These are phyloP conservation scores for Lepidopterella palustris DNA, from an alignment of 495 filamentous ascomycete species.

Conservation along the genomic window DNA sequence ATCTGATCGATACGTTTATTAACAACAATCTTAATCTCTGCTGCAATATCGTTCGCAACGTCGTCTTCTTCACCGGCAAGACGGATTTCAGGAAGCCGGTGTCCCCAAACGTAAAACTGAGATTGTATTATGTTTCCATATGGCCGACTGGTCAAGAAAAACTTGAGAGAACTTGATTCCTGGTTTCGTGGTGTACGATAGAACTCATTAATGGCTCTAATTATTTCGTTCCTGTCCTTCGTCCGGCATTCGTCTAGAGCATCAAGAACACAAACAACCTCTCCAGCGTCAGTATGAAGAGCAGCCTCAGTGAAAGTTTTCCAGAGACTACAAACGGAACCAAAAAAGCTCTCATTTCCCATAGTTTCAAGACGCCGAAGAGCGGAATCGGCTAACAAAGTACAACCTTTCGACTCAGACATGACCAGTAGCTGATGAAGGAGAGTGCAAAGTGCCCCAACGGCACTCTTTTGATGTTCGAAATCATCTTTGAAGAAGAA, in stretches of 20 bases:
- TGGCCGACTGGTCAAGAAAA: constrained; percentile 48
- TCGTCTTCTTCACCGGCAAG: background rate
- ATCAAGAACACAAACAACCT: constrained; percentile 47
- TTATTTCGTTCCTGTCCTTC: constrained; percentile 14
- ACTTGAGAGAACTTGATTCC: constrained; percentile 35
- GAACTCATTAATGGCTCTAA: constrained; percentile 16
- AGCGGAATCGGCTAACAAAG: constrained; percentile 15
- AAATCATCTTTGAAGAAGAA: constrained; percentile 57
- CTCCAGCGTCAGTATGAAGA: constrained; percentile 35
- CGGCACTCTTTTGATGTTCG: constrained; percentile 39
- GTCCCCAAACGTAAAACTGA: background rate
- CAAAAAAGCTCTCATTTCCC: background rate
- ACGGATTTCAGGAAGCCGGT: background rate
- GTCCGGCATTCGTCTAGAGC: constrained; percentile 40
- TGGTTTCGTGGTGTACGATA: background rate
- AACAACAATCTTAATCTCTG: background rate
- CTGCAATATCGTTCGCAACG: background rate
- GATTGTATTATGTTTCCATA: constrained; percentile 39
- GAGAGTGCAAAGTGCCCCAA: constrained; percentile 42
- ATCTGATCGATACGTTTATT: background rate
- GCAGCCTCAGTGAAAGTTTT: constrained; percentile 34
- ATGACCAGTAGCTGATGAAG: constrained; percentile 47
- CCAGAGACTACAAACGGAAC: background rate
- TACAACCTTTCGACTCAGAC: constrained; percentile 10
- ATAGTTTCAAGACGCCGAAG: background rate